Conservation (phyloP, 495 filamentous ascomycete genomes). For the Thermothielavioides terrestris region DNA sequence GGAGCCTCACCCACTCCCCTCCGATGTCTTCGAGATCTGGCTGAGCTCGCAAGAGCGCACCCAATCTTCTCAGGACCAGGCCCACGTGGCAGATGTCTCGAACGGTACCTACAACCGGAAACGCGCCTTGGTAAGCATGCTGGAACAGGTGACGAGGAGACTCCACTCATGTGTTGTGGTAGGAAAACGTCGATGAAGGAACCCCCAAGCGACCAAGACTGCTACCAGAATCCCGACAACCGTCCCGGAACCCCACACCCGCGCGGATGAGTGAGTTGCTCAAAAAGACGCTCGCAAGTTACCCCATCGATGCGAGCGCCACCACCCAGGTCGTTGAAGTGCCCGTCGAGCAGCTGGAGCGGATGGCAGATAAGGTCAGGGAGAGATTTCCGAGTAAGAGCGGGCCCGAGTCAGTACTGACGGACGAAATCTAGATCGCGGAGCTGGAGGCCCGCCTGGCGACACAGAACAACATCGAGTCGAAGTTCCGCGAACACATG, state of each 20-base stretch:
- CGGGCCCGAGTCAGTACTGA: neutral
- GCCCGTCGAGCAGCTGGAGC: slow-evolving; percentile 30
- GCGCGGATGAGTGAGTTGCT: slow-evolving; percentile 21
- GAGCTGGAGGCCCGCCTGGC: slow-evolving; percentile 22
- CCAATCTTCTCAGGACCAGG: slow-evolving; percentile 3
- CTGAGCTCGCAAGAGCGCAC: slow-evolving; percentile 12
- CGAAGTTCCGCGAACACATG: slow-evolving; percentile 20
- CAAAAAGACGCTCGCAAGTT: slow-evolving; percentile 13
- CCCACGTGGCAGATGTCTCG: neutral
- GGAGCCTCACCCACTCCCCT: slow-evolving; percentile 28
- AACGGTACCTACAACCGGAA: slow-evolving; percentile 24
- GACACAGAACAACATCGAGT: slow-evolving; percentile 17
- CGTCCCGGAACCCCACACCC: slow-evolving; percentile 2
- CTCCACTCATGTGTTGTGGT: neutral
- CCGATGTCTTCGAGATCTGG: slow-evolving; percentile 30
- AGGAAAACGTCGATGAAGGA: slow-evolving; percentile 28
- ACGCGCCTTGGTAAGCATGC: slow-evolving; percentile 29
- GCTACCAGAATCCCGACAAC: slow-evolving; percentile 5
- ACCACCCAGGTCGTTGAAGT: slow-evolving; percentile 17
- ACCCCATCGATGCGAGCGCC: neutral
- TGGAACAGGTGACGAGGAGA: neutral
- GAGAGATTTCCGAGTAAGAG: neutral
- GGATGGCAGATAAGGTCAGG: slow-evolving; percentile 26
- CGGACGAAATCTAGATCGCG: slow-evolving; percentile 17
- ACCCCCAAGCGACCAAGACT: slow-evolving; percentile 17